phyloP scores from a whole-genome alignment of 2,329 filamentous ascomycete species.

The Penicillium sumatraense region DNA sequence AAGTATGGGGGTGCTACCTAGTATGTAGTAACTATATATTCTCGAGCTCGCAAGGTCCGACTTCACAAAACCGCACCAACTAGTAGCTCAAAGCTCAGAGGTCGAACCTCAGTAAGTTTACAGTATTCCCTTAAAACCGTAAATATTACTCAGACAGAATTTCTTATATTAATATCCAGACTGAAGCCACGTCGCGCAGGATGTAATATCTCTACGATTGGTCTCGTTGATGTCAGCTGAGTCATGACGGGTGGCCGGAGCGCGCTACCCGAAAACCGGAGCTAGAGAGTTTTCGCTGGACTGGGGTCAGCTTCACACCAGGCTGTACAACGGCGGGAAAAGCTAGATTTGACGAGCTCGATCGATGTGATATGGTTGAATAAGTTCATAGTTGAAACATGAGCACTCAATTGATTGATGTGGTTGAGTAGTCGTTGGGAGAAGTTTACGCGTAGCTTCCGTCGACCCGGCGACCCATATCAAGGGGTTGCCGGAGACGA shows the following conservation, averaged over 20 bases:
- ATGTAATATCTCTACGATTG: too few species aligned
- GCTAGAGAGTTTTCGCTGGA: constrained; percentile 26
- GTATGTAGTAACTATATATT: too few species aligned
- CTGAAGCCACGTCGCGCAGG: constrained; percentile 1
- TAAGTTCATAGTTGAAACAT: constrained; percentile 6
- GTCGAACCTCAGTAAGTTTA: not conserved
- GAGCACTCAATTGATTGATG: constrained; percentile 13
- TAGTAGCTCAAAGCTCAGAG: not conserved
- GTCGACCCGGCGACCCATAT: not conserved
- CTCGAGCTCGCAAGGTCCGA: too few species aligned
- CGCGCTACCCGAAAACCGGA: constrained; percentile 26
- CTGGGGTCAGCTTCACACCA: constrained; percentile 7
- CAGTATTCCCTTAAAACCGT: not conserved
- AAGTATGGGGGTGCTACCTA: too few species aligned
- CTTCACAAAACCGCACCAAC: too few species aligned
- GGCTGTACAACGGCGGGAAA: constrained; percentile 3
- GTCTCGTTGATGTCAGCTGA: constrained; percentile 23
- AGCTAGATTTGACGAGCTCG: not conserved
- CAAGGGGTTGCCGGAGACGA: not conserved
- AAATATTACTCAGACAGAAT: not conserved
- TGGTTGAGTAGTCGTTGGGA: constrained; percentile 9
- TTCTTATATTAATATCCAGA: not conserved
- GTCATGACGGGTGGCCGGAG: constrained; percentile 24
- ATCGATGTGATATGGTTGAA: not conserved
- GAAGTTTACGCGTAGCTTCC: constrained; percentile 13